phyloP scores from a whole-genome alignment of 1,284 basidiomycete species.

The Apiotrichum gracile region DNA sequence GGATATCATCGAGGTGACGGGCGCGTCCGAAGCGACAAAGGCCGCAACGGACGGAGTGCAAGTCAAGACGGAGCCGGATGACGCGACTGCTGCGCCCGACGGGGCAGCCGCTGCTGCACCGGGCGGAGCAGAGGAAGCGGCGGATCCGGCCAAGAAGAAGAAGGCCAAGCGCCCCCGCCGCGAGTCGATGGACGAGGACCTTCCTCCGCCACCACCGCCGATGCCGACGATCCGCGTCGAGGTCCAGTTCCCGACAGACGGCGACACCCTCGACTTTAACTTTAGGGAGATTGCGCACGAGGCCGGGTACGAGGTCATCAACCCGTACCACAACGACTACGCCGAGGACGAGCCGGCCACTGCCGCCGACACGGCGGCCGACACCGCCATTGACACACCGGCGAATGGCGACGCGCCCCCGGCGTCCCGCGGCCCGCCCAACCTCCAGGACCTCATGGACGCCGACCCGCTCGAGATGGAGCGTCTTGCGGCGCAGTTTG shows the following conservation, averaged over 20 bases:
- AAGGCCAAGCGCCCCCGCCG: slow-evolving; percentile 24
- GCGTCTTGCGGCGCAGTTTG: slow-evolving; percentile 18
- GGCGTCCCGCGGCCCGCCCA: slow-evolving; percentile 4
- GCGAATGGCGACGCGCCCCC: background rate
- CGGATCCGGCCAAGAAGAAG: slow-evolving; percentile 31
- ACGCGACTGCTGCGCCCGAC: background rate
- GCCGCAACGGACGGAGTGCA: slow-evolving; percentile 1
- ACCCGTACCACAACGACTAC: slow-evolving; percentile 14
- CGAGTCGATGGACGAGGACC: slow-evolving; percentile 36
- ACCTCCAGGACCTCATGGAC: slow-evolving; percentile 6
- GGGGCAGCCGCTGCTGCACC: background rate
- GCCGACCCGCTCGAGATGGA: slow-evolving; percentile 19
- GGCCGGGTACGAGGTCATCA: slow-evolving; percentile 15
- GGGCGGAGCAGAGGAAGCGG: slow-evolving; percentile 3
- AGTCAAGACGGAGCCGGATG: slow-evolving; percentile 14
- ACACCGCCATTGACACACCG: background rate
- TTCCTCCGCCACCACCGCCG: slow-evolving; percentile 39
- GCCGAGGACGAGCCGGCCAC: slow-evolving; percentile 3
- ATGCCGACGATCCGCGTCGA: slow-evolving; percentile 41
- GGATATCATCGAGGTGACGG: slow-evolving; percentile 16
- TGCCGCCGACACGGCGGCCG: background rate
- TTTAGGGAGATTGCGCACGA: slow-evolving; percentile 31
- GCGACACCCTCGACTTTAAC: slow-evolving; percentile 35
- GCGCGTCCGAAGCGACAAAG: slow-evolving; percentile 6
- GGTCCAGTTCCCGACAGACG: slow-evolving; percentile 8